Base-by-base conservation (phyloP, 805 yeast species). In the Wickerhamomyces ciferrii region DNA sequence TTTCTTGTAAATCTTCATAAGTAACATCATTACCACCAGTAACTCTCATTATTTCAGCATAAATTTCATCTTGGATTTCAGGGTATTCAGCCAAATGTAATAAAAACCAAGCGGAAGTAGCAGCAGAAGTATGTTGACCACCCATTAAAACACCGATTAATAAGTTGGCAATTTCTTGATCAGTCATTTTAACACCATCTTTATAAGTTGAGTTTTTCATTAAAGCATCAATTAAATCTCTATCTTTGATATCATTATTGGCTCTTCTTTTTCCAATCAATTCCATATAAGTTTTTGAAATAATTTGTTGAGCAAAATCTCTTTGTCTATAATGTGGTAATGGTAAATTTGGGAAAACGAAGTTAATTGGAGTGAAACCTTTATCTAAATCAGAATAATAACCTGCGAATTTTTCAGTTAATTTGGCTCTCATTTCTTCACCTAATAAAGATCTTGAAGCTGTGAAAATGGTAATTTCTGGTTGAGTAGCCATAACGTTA, bases 141-240 rank as follows among this genome's bases (percentile, higher is more conserved):
- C 99, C 99, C 99, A 94, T 94, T 51, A 94, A 75, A 46, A 94
- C 85, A 67, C 98, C 99, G 67, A 94, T 92, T 66, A 90, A 73
- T 66, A 94, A 74, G 68, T 91, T 87, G 43, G 98, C 94, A 61
- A 94, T 89, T 70, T 94, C 96, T 65, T 84, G 83, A 66, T 94
- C 99, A 24, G 96, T 84, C 97, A 94, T 91, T 61, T 77, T 76
- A 42, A 83, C 82, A 58, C 99, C 99, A 63, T 94, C 98, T 66
- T 88, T 91, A 72, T 94, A 94, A 49, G 87, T 81, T 38, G 91
- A 84, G 56, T 73, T 75, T 57, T 81, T 78, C 87, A 94, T 80
- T 63, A 90, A 76, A 17, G 94, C 77, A 65, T 92, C 98, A 55
- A 94, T 82, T 63, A 94, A 77, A 66, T 94, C 99, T 63, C 96